Percentiles rank a stretch among this genome's conserved stretches.
phyloP scores from a whole-genome alignment of 169 alveolate species.

The Hepatocystis sp. region DNA sequence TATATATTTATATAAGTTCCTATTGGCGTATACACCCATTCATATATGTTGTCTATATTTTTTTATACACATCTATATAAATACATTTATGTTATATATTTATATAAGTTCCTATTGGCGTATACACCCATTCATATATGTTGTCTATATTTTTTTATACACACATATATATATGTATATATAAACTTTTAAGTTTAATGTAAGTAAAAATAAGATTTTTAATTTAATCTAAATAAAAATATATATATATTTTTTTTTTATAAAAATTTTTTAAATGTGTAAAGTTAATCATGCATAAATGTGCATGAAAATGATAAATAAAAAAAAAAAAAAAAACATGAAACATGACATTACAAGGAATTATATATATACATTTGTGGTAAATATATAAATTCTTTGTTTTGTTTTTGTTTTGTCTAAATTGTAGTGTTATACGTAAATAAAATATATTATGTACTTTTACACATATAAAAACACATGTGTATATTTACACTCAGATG shows the following conservation, averaged over 20 bases:
- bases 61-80: neutral
- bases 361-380: slow-evolving; percentile 1
- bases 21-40: slow-evolving; percentile 2
- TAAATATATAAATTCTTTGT: neutral
- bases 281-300: slow-evolving; percentile 67
- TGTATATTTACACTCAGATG: neutral
- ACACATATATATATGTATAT: slow-evolving; percentile 7
- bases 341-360: slow-evolving; percentile 11
- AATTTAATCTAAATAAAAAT: too few species aligned
- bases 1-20: neutral
- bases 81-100: neutral
- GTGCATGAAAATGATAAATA: slow-evolving; percentile 50
- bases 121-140: slow-evolving; percentile 1
- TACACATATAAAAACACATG: slow-evolving; percentile 1
- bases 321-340: neutral
- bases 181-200: neutral
- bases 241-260: too few species aligned
- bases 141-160: slow-evolving; percentile 6
- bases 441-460: neutral
- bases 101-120: neutral
- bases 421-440: neutral
- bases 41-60: neutral
- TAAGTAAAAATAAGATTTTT: too few species aligned
- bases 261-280: too few species aligned
- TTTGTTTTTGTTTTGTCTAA: too few species aligned